Percentiles rank a stretch among this genome's conserved stretches.
phyloP scores from a whole-genome alignment of 169 alveolate genomes.

The Plasmodium relictum region DNA sequence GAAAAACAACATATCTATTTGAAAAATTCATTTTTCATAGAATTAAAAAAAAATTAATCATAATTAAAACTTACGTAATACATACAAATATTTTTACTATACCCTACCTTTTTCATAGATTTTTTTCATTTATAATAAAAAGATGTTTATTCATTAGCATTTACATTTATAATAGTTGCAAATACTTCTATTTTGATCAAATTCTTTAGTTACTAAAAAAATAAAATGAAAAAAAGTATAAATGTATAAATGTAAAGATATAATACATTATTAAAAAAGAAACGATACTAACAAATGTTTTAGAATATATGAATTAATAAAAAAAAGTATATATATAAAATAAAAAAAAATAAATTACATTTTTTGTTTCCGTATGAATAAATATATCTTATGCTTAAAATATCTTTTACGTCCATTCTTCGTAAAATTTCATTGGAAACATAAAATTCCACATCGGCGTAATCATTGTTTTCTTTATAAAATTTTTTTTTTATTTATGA shows the following conservation, averaged over 20 bases:
- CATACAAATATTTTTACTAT: neutral
- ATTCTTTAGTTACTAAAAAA: neutral
- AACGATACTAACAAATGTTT: neutral
- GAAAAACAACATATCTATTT: no score
- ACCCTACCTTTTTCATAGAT: no score
- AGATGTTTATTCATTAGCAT: neutral
- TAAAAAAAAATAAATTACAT: neutral
- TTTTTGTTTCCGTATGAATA: conserved; percentile 50
- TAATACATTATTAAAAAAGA: neutral
- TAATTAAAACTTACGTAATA: neutral
- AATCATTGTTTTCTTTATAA: conserved; percentile 10
- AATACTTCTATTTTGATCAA: neutral
- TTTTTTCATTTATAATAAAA: no score
- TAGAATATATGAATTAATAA: no score
- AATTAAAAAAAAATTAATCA: no score
- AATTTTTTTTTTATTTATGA: neutral
- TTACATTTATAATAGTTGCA: neutral
- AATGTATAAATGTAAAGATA: neutral
- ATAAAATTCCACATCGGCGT: conserved; percentile 58
- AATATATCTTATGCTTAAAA: conserved; percentile 45
- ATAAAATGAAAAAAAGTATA: neutral
- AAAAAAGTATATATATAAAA: no score
- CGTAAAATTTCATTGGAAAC: conserved; percentile 45
- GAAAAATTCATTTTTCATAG: no score
- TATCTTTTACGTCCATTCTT: conserved; percentile 53